Base-by-base conservation (phyloP, 2,329 filamentous ascomycete genomes). In the Colletotrichum eremochloae region DNA sequence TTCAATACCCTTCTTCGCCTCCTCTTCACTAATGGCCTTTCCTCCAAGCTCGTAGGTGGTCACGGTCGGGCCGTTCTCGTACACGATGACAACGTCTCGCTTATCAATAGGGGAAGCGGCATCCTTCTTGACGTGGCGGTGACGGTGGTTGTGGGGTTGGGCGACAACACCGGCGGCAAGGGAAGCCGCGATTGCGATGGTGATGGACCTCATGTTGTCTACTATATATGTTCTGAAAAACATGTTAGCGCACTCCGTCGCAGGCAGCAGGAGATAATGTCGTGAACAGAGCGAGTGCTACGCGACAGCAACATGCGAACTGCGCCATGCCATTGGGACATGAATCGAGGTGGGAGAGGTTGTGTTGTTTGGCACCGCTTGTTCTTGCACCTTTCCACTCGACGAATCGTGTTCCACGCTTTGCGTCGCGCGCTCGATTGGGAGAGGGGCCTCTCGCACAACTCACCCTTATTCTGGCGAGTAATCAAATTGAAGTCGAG, bases 41-140 rank as follows among this genome's bases (percentile, higher is more conserved):
- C 91, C 92, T 73, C 92, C 89, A 66, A 95, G 84, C 79, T 92
- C 87, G 83, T 95, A 98, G 68, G 92, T 88, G 68, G 91, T 89
- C 76, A 91, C 88, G 63, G 90, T 91, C 42, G 91, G 87, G 53
- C 87, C 89, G 52, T 87, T 84, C 63, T 91, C 87, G 67, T 88
- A 86, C 66, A 89, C 87, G 70, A 83, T 84, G 68, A 88, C 84
- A 61, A 85, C 83, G 46, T 78, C 81, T 70, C 85, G 86, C 82
- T 84, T 86, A 79, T 88, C 84, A 63, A 86, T 81, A 42, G 82
- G 82, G 72, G 84, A 82, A 46, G 83, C 79, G 44, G 76, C 82
- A 72, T 88, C 85, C 82, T 88, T 89, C 74, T 84, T 87, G 76
- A 85, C 86, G 79, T 91, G 90, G 77, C 86, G 81, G 75, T 89